Evolutionary conservation across 225 moss, liverwort and hornwort species (phyloP).

Genomic region (Pleurozium schreberi): DNA sequence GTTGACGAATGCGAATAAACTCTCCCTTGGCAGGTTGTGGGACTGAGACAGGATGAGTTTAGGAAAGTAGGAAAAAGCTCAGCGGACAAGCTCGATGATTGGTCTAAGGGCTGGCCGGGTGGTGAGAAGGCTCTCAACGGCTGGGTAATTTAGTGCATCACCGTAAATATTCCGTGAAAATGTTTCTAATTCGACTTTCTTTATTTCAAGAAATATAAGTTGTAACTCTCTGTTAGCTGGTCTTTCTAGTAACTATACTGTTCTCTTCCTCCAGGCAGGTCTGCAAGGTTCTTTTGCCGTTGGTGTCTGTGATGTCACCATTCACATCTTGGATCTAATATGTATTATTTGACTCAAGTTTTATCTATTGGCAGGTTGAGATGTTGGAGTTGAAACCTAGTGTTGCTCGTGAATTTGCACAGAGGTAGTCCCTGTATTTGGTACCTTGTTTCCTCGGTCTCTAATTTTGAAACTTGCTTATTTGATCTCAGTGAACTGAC

Average conservation of each 20-base stretch:
- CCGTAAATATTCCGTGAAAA: not conserved
- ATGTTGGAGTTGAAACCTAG: conserved; percentile 65
- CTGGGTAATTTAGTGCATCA: conserved; percentile 27
- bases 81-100: conserved; percentile 42
- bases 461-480: not conserved
- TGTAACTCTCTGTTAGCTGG: not conserved
- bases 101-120: conserved; percentile 67
- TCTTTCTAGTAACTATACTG: not conserved
- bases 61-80: conserved; percentile 25
- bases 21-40: conserved; percentile 12
- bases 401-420: conserved; percentile 57
- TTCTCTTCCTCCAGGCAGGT: not conserved
- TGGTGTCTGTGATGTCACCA: not conserved
- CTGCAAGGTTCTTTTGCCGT: not conserved
- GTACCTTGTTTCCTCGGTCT: not conserved
- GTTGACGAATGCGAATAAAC: not conserved
- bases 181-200: not conserved
- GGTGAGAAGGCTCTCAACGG: conserved; percentile 58
- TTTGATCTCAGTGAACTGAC: not conserved
- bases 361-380: conserved; percentile 41
- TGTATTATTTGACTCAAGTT: not conserved
- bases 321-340: not conserved
- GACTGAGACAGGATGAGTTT: not conserved
- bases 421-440: conserved; percentile 17
- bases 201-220: not conserved